These are phyloP conservation scores for Aspergillus calidoustus DNA, from an alignment of 2,329 filamentous ascomycete species.

Conservation along the genomic window DNA sequence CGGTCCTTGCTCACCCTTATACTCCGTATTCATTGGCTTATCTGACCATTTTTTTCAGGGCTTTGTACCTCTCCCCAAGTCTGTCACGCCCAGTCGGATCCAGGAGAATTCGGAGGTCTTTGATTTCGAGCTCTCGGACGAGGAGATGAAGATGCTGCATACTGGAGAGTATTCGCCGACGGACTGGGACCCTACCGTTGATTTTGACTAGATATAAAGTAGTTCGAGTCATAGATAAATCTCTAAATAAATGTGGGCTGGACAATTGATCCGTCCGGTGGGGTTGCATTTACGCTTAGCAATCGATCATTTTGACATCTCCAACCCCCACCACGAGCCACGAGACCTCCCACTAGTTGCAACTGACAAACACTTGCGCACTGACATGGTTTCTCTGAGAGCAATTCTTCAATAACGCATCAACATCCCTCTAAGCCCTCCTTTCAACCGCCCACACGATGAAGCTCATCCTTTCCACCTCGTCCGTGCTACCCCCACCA, in stretches of 20 bases:
- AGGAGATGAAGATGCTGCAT: conserved; percentile 62
- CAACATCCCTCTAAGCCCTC: not conserved
- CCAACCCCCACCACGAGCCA: conserved; percentile 5
- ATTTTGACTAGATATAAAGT: conserved; percentile 31
- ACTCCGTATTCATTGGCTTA: not conserved
- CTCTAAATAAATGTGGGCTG: not conserved
- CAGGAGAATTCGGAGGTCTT: conserved; percentile 64
- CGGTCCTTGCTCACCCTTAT: conserved; percentile 38
- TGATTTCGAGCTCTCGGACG: conserved; percentile 62
- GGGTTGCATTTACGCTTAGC: conserved; percentile 25
- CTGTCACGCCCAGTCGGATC: conserved; percentile 62
- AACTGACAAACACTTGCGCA: not conserved
- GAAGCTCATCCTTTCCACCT: conserved; percentile 83
- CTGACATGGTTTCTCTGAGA: not conserved
- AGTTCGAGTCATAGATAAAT: not conserved
- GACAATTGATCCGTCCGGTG: not conserved
- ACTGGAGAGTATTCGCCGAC: conserved; percentile 63
- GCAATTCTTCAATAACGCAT: not conserved
- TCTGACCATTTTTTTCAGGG: conserved; percentile 45
- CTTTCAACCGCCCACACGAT: conserved; percentile 55
- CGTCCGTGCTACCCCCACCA: conserved; percentile 59
- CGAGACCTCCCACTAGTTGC: not conserved
- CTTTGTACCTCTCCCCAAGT: conserved; percentile 68
- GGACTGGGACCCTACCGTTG: conserved; percentile 60
- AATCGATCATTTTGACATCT: conserved; percentile 22